These are phyloP conservation scores for Penicillium italicum DNA, from an alignment of 2,329 filamentous ascomycete species.

Conservation along the genomic window DNA sequence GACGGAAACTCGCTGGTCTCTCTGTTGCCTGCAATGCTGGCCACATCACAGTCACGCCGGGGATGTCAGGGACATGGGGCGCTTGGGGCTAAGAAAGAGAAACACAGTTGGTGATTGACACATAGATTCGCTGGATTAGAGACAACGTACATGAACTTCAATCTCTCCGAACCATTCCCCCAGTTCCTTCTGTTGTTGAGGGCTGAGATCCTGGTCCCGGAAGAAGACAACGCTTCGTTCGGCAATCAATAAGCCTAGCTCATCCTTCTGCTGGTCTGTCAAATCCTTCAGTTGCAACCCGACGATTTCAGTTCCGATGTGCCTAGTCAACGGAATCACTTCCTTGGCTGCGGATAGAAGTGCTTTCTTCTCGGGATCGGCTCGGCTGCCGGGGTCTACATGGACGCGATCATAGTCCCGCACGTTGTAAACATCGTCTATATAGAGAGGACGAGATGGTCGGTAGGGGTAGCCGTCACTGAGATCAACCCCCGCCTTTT, in stretches of 20 bases:
- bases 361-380: constrained; percentile 61
- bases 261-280: constrained; percentile 57
- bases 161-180: constrained; percentile 63
- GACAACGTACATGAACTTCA: constrained; percentile 60
- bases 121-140: not conserved
- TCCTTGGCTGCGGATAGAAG: constrained; percentile 60
- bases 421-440: constrained; percentile 67
- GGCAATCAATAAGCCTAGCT: constrained; percentile 60
- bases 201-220: constrained; percentile 58
- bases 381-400: constrained; percentile 60
- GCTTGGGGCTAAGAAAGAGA: constrained; percentile 58
- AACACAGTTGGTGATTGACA: not conserved
- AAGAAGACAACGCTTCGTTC: constrained; percentile 66
- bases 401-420: constrained; percentile 55
- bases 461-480: constrained; percentile 69
- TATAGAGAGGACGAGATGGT: constrained; percentile 62
- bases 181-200: constrained; percentile 61
- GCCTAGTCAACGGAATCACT: constrained; percentile 58
- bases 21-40: constrained; percentile 64
- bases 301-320: constrained; percentile 64
- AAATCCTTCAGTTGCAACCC: constrained; percentile 62
- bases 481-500: constrained; percentile 66
- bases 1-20: constrained; percentile 58
- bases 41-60: constrained; percentile 66
- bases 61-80: constrained; percentile 64